phyloP scores from a whole-genome alignment of 2,329 filamentous ascomycete genomes.

The Dryadomyces sulphureus region DNA sequence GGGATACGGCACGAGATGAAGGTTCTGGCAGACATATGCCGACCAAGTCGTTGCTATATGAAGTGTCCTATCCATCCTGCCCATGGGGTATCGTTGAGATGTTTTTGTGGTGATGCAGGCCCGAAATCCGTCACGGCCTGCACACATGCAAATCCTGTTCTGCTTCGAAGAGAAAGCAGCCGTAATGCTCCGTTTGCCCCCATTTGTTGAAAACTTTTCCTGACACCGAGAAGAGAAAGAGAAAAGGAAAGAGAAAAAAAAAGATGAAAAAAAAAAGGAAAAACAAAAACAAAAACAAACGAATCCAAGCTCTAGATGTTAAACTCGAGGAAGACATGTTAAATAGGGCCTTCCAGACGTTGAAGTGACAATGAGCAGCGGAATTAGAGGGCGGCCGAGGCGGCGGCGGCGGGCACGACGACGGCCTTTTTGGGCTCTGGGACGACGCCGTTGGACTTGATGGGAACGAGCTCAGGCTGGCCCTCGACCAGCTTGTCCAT shows the following conservation, averaged over 20 bases:
- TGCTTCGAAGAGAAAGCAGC: constrained; percentile 1
- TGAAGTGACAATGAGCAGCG: not conserved
- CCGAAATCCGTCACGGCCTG: not conserved
- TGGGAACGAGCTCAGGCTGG: constrained; percentile 13
- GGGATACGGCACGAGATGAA: not conserved
- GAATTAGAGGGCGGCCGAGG: constrained; percentile 5
- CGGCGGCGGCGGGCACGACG: not conserved
- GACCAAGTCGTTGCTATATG: not conserved
- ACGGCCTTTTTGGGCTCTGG: not conserved
- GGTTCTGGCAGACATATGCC: not conserved
- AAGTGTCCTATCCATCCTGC: not conserved
- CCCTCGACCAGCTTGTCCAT: constrained; percentile 32
- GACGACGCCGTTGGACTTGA: not conserved
- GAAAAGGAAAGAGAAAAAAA: constrained; percentile 11
- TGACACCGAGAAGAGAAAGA: not conserved
- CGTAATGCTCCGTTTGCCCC: constrained; percentile 6
- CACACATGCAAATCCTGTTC: not conserved
- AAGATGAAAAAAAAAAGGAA: constrained; percentile 8
- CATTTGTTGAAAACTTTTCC: constrained; percentile 13
- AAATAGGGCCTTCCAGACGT: not conserved
- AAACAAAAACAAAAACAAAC: not conserved
- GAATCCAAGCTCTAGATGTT: not conserved
- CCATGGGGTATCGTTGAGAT: constrained; percentile 24
- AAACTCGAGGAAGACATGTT: not conserved
- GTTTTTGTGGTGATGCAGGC: constrained; percentile 2